Percentiles rank a stretch among this genome's conserved stretches.
Evolutionary conservation across 768 basidiomycete species (phyloP).

Genomic region (Lactifluus pinguis): DNA sequence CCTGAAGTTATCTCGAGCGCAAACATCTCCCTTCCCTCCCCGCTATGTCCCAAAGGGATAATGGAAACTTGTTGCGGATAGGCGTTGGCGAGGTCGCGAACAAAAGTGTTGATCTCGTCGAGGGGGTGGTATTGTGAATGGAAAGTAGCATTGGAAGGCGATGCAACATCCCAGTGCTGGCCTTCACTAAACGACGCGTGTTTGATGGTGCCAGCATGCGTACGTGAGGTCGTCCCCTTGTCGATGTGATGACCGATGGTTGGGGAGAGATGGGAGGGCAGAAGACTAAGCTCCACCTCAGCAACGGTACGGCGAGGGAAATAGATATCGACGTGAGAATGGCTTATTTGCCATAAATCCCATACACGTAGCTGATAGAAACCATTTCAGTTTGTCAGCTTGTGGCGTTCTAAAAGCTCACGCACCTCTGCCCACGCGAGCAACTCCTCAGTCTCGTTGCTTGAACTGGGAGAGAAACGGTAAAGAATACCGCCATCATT

Average conservation of each 20-base stretch:
- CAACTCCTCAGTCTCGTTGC: background rate
- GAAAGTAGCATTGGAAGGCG: slow-evolving; percentile 28
- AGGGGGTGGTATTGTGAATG: slow-evolving; percentile 47
- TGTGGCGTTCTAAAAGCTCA: background rate
- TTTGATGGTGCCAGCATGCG: slow-evolving; percentile 25
- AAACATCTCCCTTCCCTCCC: slow-evolving; percentile 50
- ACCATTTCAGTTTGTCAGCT: background rate
- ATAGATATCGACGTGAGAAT: slow-evolving; percentile 43
- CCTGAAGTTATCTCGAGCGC: slow-evolving; percentile 40
- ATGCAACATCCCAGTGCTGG: slow-evolving; percentile 21
- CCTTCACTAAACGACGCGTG: background rate
- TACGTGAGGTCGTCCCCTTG: slow-evolving; percentile 29
- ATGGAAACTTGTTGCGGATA: slow-evolving; percentile 41
- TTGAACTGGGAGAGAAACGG: slow-evolving; percentile 6
- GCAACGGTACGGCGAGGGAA: slow-evolving; percentile 24
- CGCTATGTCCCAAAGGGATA: slow-evolving; percentile 46
- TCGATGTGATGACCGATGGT: slow-evolving; percentile 16
- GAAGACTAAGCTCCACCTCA: slow-evolving; percentile 18
- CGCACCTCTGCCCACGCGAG: slow-evolving; percentile 17
- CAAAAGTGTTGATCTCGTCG: slow-evolving; percentile 43
- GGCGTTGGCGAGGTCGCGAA: slow-evolving; percentile 36
- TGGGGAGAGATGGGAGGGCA: slow-evolving; percentile 11
- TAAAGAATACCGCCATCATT: slow-evolving; percentile 2
- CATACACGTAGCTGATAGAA: slow-evolving; percentile 32
- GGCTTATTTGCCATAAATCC: slow-evolving; percentile 44